Evolutionary conservation across 495 filamentous ascomycete genomes (phyloP), one percentile per base, ranked within the genome.

Genomic region (Cercophora scortea): DNA sequence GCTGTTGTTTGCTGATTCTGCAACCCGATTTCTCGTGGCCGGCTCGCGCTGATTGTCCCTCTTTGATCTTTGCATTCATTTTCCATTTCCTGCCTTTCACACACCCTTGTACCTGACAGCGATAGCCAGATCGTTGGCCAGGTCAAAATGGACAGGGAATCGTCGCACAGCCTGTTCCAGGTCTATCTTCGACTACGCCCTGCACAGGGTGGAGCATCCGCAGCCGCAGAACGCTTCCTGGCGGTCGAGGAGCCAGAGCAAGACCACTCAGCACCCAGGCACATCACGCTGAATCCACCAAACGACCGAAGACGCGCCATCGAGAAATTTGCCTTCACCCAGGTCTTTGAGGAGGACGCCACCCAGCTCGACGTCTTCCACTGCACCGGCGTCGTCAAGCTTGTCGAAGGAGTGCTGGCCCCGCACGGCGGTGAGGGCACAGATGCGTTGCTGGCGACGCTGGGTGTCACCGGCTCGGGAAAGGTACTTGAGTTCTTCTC

Each of bases 381-480:
- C 52, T 87, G 86, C 55, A 90, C 84, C 0, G 86, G 85, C 11
- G 78, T 95, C 34, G 75, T 88, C 40, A 77, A 79, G 1, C 62
- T 97, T 11, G 76, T 96, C 2, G 84, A 90, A 52, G 87, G 88
- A 1, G 89, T 94, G 6, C 61, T 96, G 35, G 84, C 80, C 2
- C 68, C 73, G 12, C 71, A 78, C 33, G 80, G 82, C n/a, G 76
- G 80, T 17, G 83, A 89, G 51, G 88, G 88, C 17, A 81, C 89
- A 53, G 93, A 98, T 79, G 91, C 90, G 15, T 64, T 97, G 59
- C 65, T 98, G 42, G 93, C 93, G 32, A 97, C 93, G 38, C 69
- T 98, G 47, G 93, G 93, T 6, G 93, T 97, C 33, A 96, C 93
- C 7, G 94, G 93, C 15, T 94, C 88, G 55, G 93, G 93, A 61